Evolutionary conservation across 441 rosid species (phyloP).

Genomic region (Geranium incanum): DNA sequence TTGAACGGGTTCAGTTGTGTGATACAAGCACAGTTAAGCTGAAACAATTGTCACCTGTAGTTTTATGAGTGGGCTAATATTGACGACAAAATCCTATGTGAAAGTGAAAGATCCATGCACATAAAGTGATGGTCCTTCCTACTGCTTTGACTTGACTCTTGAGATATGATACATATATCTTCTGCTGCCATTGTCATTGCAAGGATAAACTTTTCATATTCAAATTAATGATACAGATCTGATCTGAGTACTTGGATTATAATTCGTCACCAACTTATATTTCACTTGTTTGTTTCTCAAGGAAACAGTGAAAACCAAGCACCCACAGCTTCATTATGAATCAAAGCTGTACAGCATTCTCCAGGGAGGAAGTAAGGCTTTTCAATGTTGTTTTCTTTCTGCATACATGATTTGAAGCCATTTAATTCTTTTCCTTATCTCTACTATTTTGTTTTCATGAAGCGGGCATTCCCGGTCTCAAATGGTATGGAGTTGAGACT

Average conservation of each 20-base stretch:
- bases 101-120: too few relatives aligned
- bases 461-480: slow-evolving; percentile 94
- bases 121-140: too few relatives aligned
- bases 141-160: too few relatives aligned
- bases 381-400: too few relatives aligned
- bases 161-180: too few relatives aligned
- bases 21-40: too few relatives aligned
- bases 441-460: slow-evolving; percentile 21
- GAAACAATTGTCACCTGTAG: too few relatives aligned
- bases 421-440: background rate
- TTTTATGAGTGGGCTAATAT: too few relatives aligned
- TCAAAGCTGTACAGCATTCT: slow-evolving; percentile 92
- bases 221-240: background rate
- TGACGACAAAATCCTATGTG: too few relatives aligned
- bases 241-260: background rate
- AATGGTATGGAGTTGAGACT: slow-evolving; percentile 92
- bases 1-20: too few relatives aligned
- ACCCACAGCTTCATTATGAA: slow-evolving; percentile 97
- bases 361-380: slow-evolving; percentile 86
- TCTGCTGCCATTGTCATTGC: too few relatives aligned
- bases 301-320: slow-evolving; percentile 90
- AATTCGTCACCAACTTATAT: background rate
- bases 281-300: slow-evolving; percentile 17
- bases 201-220: too few relatives aligned
- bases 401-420: background rate